Percentiles rank a stretch among this genome's conserved stretches.
Conservation (phyloP, 441 rosid species). For the Manihot esculenta region DNA sequence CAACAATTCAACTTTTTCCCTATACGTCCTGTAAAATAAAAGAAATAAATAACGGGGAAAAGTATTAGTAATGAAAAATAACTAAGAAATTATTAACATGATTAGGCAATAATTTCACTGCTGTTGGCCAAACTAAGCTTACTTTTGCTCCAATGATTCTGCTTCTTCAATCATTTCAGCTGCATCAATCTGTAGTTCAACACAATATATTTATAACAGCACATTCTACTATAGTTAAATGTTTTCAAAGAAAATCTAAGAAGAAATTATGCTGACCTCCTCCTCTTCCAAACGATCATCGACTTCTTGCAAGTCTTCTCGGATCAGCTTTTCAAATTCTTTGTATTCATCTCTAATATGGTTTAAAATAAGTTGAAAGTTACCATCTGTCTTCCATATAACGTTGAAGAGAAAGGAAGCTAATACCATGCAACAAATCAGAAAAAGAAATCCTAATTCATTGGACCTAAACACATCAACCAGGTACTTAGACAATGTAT, state of each 20-base stretch:
- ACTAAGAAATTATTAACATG: background rate
- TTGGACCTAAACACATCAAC: background rate
- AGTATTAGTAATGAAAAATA: background rate
- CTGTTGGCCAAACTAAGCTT: slow-evolving; percentile 22
- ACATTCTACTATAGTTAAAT: background rate
- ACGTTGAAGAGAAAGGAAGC: background rate
- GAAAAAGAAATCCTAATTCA: background rate
- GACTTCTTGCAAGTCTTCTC: slow-evolving; percentile 83
- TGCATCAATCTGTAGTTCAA: slow-evolving; percentile 73
- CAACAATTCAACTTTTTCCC: slow-evolving; percentile 66
- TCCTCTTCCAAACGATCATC: slow-evolving; percentile 95
- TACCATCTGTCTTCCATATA: background rate
- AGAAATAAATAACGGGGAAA: background rate
- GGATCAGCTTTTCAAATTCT: slow-evolving; percentile 89
- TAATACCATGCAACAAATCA: background rate
- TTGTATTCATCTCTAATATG: slow-evolving; percentile 82
- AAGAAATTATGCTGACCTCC: slow-evolving; percentile 51
- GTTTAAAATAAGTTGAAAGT: slow-evolving; percentile 19
- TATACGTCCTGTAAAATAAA: slow-evolving; percentile 40
- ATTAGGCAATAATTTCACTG: background rate
- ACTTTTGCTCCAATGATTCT: slow-evolving; percentile 90
- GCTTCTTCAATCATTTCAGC: slow-evolving; percentile 90
- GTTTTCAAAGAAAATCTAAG: background rate
- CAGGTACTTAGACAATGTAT: too few species aligned
- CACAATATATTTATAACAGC: background rate